Base-by-base conservation (phyloP, 2,329 filamentous ascomycete species). In the Cercospora beticola region DNA sequence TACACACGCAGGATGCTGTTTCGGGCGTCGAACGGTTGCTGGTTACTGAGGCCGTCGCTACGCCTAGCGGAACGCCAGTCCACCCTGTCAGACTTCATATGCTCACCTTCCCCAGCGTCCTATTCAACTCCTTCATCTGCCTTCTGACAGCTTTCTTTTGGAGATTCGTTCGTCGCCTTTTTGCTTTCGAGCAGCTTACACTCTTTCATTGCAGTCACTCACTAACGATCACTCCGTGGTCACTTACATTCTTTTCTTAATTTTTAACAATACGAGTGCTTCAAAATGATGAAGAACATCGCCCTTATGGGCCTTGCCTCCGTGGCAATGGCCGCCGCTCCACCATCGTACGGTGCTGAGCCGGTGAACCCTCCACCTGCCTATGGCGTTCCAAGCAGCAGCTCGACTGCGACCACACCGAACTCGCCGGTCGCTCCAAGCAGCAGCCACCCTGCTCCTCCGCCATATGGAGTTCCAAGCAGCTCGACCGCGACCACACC, bases 221-320 rank as follows among this genome's bases (percentile, higher is more conserved):
- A 16, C 63, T 61, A 57, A 31, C 28, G 31, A 57, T 65, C 36
- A 56, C 31, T 43, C 16, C 46, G 46, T 54, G 46, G n/a, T 64
- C 30, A 9, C 43, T 36, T 43, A 57, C 23, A 31, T 68, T 68
- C 40, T 36, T 64, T 66, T 57, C 26, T 62, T 68, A 66, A 64
- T 68, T 49, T 52, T 40, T 66, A 68, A 66, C 64, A 52, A 28
- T 36, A 31, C 61, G 52, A 56, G 58, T 30, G 28, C 60, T 46
- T 56, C 61, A 67, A 62, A 1, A 71, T 71, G 69, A 67, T 71
- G 43, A 61, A 61, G 52, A 71, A 67, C 64, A 62, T 71, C 36
- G 66, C 69, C 56, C 57, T 71, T n/a, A 18, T 70, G 65, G 66
- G 68, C 62, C 36, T 71, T 58, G 69, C 69, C 64, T 68, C 64